Base-by-base conservation (phyloP, 2,329 filamentous ascomycete genomes). In the Exophiala lecanii-corni region DNA sequence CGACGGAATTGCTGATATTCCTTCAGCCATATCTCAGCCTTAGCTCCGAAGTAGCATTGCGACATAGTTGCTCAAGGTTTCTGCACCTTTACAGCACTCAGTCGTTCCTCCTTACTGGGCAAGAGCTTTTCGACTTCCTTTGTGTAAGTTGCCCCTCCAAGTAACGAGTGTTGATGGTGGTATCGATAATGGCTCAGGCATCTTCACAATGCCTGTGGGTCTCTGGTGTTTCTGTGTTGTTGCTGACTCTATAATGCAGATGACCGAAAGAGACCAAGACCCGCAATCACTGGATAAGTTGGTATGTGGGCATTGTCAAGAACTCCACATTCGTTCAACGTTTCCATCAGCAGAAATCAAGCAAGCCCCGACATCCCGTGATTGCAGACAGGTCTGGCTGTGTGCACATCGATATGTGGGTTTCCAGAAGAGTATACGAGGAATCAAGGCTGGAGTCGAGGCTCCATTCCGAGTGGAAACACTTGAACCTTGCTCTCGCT, bases 351-450 rank as follows among this genome's bases (percentile, higher is more conserved):
- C 55, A 3, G 53, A 55, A 32, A 40, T 51, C 35, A 44, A 36
- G 17, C 41, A 44, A 31, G 35, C 38, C 21, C 45, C 53, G 10
- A 45, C 31, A 9, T 32, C 34, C 13, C 49, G 55, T 21, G 55
- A 57, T 31, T 57, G 55, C 37, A 36, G 51, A 35, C 53, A 55
- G 37, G 39, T 57, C 21, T 57, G 55, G 55, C 43, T 57, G 2
- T 57, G 55, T 41, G 47, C 55, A 6, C 55, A 57, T 35, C 50
- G 51, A 21, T 39, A 45, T 16, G 26, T 57, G 5, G 50, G 53
- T 3, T 55, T 55, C 33, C 36, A 45, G 28, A 53, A 51, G 39
- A 49, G 51, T 18, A 37, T 54, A 10, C 50, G 51, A 16, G 37
- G 13, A 28, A 43, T 57, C 43, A 56, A 56, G 34, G 49, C 51